These are phyloP conservation scores for Pochonia chlamydosporia DNA, from an alignment of 2,329 filamentous ascomycete species.

Conservation along the genomic window DNA sequence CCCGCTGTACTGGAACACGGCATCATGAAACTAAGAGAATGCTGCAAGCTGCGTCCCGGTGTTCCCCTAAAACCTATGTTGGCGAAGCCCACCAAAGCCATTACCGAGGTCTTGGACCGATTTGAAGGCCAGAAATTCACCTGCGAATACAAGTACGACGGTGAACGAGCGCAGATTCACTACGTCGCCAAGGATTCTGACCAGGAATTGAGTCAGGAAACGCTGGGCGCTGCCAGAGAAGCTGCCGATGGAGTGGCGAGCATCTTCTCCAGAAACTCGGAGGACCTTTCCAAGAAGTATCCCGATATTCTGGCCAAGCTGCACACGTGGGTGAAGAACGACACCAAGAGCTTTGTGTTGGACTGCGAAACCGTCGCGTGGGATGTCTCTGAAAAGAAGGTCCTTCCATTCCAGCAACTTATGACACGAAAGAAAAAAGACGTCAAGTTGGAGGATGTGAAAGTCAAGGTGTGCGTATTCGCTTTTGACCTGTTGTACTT, in stretches of 20 bases:
- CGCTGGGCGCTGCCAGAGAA: conserved; percentile 57
- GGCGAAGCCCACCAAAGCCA: conserved; percentile 96
- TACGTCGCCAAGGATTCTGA: conserved; percentile 81
- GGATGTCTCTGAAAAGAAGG: conserved; percentile 92
- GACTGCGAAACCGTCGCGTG: conserved; percentile 97
- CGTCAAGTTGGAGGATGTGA: conserved; percentile 90
- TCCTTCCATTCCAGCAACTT: conserved; percentile 92
- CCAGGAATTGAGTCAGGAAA: conserved; percentile 59
- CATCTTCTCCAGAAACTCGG: conserved; percentile 96
- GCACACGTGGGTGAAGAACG: conserved; percentile 80
- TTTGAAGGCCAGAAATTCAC: conserved; percentile 95
- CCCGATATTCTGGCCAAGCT: conserved; percentile 90
- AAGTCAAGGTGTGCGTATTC: conserved; percentile 94
- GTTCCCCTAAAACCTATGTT: conserved; percentile 97
- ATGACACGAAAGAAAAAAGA: conserved; percentile 99
- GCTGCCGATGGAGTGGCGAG: conserved; percentile 70
- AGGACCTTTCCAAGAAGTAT: conserved; percentile 96
- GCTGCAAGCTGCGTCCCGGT: conserved; percentile 87
- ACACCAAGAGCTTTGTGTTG: conserved; percentile 92
- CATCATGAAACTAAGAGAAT: conserved; percentile 73
- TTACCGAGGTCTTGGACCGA: conserved; percentile 92
- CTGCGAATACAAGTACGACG: conserved; percentile 98
- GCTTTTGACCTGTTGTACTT: conserved; percentile 93
- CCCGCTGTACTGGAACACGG: conserved; percentile 84
- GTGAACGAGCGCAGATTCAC: conserved; percentile 96